Evolutionary conservation across 2,329 filamentous ascomycete species (phyloP), one percentile per base, ranked within the genome.

Genomic region (Phyllosticta citrichinensis): DNA sequence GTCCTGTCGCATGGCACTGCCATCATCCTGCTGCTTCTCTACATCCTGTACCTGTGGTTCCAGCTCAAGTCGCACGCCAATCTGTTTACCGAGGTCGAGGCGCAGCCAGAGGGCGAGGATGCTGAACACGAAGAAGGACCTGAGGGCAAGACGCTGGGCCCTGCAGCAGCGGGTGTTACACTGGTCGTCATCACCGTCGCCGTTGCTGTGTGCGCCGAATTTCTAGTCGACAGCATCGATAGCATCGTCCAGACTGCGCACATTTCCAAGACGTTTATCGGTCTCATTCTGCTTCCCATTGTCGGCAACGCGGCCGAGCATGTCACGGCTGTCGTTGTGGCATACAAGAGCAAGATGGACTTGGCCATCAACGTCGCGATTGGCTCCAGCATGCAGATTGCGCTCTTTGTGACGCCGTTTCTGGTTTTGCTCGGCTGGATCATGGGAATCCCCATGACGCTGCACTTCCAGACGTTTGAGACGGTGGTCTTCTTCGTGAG

Each of bases 381-480:
- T 57, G 81, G 80, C 62, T 78, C 75, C 68, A 79, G 75, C 58
- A 75, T 83, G 72, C 80, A 83, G 64, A 83, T 83, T 61, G 80
- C 81, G 3, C 76, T 83, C 24, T 81, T 83, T 65, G 81, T 82
- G 53, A 83, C 81, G 2, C 81, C 81, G 5, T 81, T 81, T 71
- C 71, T 83, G 57, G 80, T 83, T 61, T 78, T 83, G 52, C 75
- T 82, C 10, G 81, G 81, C 57, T 83, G 80, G 80, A 77, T 78
- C 66, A 78, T 83, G 62, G 76, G 74, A 22, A 68, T 79, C 64
- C 73, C 76, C 55, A 82, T 82, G 80, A 79, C 87, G 27, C 80
- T 95, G 35, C 91, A 93, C 77, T 95, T 95, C 73, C 90, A 90
- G 63, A 81, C 91, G 56, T 96, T 95, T 74, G 90, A 95, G 80